phyloP scores from a whole-genome alignment of 2,329 filamentous ascomycete genomes.

The Didymosphaeria variabile region DNA sequence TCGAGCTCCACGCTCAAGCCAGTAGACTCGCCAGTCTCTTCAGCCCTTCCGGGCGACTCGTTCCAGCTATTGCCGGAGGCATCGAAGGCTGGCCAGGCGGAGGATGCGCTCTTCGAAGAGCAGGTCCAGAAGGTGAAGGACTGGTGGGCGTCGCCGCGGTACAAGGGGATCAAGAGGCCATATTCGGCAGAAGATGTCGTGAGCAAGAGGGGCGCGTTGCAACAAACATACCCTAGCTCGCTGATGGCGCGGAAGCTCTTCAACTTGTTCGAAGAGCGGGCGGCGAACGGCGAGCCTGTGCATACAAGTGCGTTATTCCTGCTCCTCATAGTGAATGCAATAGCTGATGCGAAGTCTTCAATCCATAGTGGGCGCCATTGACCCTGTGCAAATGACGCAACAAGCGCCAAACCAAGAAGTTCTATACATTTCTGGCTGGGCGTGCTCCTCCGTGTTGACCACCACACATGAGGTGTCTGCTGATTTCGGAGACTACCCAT shows the following conservation, averaged over 20 bases:
- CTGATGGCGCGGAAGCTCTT: constrained; percentile 96
- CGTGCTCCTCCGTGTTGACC: constrained; percentile 91
- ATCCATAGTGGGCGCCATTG: constrained; percentile 86
- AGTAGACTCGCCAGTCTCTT: constrained; percentile 69
- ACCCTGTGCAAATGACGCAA: constrained; percentile 99
- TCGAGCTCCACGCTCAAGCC: constrained; percentile 60
- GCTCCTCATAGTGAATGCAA: constrained; percentile 32
- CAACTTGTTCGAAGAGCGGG: constrained; percentile 81
- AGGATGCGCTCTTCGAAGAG: constrained; percentile 84
- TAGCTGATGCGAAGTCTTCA: constrained; percentile 36
- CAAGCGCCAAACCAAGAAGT: constrained; percentile 96
- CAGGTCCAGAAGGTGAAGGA: constrained; percentile 85
- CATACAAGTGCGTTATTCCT: constrained; percentile 77
- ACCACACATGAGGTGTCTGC: constrained; percentile 96
- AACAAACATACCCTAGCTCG: constrained; percentile 89
- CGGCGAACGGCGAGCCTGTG: constrained; percentile 82
- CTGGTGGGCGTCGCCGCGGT: constrained; percentile 91
- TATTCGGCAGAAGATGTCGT: constrained; percentile 93
- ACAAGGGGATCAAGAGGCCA: constrained; percentile 86
- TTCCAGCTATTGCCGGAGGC: constrained; percentile 85
- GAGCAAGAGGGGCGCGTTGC: constrained; percentile 87
- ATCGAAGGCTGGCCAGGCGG: constrained; percentile 79
- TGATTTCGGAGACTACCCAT: constrained; percentile 98
- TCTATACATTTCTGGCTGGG: constrained; percentile 96
- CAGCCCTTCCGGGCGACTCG: constrained; percentile 72